These are phyloP conservation scores for Castanopsis chinensis DNA, from an alignment of 306 rosid species.

Conservation along the genomic window DNA sequence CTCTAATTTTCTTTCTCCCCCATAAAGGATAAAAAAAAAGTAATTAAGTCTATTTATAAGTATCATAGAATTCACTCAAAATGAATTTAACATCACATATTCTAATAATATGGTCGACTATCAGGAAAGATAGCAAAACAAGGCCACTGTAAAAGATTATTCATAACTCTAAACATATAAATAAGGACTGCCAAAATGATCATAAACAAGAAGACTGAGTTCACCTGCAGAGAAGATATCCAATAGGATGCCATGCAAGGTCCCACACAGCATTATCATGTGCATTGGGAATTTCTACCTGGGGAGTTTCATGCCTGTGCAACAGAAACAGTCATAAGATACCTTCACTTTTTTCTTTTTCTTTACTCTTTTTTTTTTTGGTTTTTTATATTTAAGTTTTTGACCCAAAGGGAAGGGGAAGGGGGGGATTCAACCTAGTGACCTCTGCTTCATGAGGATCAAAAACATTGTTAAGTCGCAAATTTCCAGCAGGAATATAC, in stretches of 20 bases:
- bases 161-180: background rate
- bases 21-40: background rate
- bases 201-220: conserved; percentile 20
- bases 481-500: background rate
- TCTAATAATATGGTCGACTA: background rate
- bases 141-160: background rate
- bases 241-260: conserved; percentile 99
- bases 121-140: background rate
- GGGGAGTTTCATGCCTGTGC: conserved; percentile 92
- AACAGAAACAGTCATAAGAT: conserved; percentile 28
- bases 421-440: no score
- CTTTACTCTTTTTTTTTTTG: no score
- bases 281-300: conserved; percentile 80
- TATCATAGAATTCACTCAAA: background rate
- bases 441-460: no score
- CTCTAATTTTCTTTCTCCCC: background rate
- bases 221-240: conserved; percentile 98
- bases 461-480: no score
- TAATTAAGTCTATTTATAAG: background rate
- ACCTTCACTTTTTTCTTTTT: no score
- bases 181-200: background rate
- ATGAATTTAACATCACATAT: background rate
- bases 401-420: no score
- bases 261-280: conserved; percentile 98
- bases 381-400: no score